Conservation (phyloP, 116 monocot genomes). For the Phalaenopsis hybrid region DNA sequence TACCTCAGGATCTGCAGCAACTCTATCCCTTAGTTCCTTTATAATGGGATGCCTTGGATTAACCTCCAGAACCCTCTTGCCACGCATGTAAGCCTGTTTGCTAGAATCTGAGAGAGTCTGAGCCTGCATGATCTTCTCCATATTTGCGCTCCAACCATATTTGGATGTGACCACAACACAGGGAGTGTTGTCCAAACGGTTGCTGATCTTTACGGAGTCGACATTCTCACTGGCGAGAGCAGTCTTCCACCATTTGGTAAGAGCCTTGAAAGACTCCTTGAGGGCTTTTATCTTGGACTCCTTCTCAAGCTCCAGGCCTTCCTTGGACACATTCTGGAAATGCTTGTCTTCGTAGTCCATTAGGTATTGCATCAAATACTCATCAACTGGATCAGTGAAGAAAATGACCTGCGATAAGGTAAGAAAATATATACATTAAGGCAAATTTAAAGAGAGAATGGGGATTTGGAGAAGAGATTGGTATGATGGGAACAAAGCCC, state of each 20-base stretch:
- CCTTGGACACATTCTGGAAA: conserved; percentile 98
- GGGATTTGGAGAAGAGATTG: no score
- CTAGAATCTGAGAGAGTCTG: conserved; percentile 80
- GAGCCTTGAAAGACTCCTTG: conserved; percentile 87
- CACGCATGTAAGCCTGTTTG: conserved; percentile 86
- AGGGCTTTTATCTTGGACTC: conserved; percentile 84
- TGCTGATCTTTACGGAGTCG: conserved; percentile 89
- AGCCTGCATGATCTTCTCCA: conserved; percentile 99
- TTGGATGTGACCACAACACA: conserved; percentile 92
- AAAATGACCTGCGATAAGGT: conserved; percentile 61
- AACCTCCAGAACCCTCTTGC: conserved; percentile 91
- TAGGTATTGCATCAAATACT: conserved; percentile 97
- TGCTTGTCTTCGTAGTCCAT: conserved; percentile 99
- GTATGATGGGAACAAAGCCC: no score
- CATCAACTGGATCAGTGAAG: conserved; percentile 96
- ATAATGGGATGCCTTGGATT: conserved; percentile 94
- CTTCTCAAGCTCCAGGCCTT: conserved; percentile 85
- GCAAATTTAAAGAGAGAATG: no score
- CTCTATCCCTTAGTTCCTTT: conserved; percentile 84
- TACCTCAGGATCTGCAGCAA: conserved; percentile 78
- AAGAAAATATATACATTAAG: not conserved
- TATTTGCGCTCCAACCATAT: conserved; percentile 96
- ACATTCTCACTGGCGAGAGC: conserved; percentile 75
- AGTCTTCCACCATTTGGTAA: conserved; percentile 93
- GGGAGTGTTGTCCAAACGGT: conserved; percentile 76